Evolutionary conservation across 2,329 filamentous ascomycete genomes (phyloP).

Genomic region (Apiospora saccharicola): DNA sequence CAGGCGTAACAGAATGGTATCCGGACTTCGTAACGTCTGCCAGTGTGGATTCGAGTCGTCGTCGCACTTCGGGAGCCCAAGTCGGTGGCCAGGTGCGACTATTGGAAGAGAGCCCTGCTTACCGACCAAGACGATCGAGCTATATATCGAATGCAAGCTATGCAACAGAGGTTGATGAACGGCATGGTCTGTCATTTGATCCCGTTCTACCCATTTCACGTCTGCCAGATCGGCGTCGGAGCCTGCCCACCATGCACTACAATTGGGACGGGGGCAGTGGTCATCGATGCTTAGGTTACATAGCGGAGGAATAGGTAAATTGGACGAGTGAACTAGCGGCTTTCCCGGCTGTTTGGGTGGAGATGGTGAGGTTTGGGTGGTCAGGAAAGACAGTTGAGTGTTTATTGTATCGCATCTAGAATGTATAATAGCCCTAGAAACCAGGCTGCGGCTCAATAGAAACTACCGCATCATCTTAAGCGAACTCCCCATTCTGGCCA

Average conservation of each 20-base stretch:
- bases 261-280: constrained; percentile 22
- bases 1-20: not conserved
- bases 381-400: constrained; percentile 15
- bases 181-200: not conserved
- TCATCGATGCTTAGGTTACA: constrained; percentile 24
- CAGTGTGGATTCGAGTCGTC: not conserved
- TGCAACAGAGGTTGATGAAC: not conserved
- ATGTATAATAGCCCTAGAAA: not conserved
- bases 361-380: not conserved
- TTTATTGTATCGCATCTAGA: constrained; percentile 11
- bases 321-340: not conserved
- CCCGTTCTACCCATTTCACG: not conserved
- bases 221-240: constrained; percentile 24
- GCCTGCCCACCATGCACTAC: constrained; percentile 30
- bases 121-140: not conserved
- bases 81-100: not conserved
- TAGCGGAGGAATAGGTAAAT: constrained; percentile 20
- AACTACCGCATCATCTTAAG: constrained; percentile 43
- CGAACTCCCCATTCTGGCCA: constrained; percentile 87
- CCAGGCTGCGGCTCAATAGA: not conserved
- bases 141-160: not conserved
- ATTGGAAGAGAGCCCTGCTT: not conserved
- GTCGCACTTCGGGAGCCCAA: not conserved
- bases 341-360: not conserved
- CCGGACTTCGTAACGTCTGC: not conserved